Evolutionary conservation across 2,329 filamentous ascomycete genomes (phyloP), one percentile per base, ranked within the genome.

Genomic region (Monosporascus sp.): DNA sequence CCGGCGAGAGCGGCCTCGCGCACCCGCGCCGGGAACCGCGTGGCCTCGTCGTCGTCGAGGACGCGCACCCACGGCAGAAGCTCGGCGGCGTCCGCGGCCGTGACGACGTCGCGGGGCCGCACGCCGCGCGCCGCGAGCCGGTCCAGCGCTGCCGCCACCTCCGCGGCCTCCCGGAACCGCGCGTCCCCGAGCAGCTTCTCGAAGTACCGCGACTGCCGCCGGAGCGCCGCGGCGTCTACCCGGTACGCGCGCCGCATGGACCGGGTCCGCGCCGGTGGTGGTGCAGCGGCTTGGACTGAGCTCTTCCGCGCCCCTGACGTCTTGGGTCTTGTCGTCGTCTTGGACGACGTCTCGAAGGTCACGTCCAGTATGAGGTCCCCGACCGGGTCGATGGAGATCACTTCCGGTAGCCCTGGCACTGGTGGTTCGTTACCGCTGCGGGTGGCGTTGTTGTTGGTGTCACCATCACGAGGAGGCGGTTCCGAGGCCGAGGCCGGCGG

Each of bases 321-420:
- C 31, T 35, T 35, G 31, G 9, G 11, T 11, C 9, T 14, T 35
- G 31, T 2, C 31, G 31, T 35, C 9, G 31, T 7, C 31, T 35
- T 35, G 31, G 31, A 14, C 5, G 77, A 82, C 37, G 81, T 84
- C 56, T 85, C 79, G 63, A 90, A 88, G 7, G 78, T 78, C 37
- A 90, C 78, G 56, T 85, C 77, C 15, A 91, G 77, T 35, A 90
- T 66, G 20, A 90, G 68, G 62, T 90, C 84, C 37, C 88, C 88
- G 17, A 73, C 70, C 4, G 74, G 60, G 22, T 77, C 77, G 49
- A 90, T 78, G 35, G 76, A 71, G 44, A 83, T 66, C 51, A 82
- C 65, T 31, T 66, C 61, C 44, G 67, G 64, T 44, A 67, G 61
- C 51, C 62, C 41, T 3, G 31, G 14, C 11, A 35, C 4, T 17